Conservation (phyloP, 2,329 filamentous ascomycete species). For the Mollisia scopiformis region DNA sequence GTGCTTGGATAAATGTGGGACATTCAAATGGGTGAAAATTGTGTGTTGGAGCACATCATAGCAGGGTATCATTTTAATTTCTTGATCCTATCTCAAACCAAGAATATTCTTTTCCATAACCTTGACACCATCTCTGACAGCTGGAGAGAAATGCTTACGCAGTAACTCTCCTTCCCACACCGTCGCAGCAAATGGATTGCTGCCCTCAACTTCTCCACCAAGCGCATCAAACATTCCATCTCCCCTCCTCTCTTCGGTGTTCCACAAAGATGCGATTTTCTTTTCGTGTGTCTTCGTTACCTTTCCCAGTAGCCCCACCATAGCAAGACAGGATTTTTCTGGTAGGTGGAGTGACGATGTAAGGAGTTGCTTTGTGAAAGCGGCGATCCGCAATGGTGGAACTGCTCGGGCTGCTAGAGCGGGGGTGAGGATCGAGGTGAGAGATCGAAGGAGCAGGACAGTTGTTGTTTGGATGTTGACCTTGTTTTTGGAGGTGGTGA, state of each 20-base stretch:
- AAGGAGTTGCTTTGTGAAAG: conserved; percentile 91
- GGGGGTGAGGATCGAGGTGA: conserved; percentile 81
- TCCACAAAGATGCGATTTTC: conserved; percentile 86
- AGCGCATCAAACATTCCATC: conserved; percentile 84
- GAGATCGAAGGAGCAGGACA: conserved; percentile 84
- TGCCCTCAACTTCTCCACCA: conserved; percentile 75
- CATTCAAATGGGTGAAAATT: too few species aligned
- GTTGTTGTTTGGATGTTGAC: conserved; percentile 96
- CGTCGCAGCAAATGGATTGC: conserved; percentile 87
- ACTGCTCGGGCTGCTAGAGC: conserved; percentile 72
- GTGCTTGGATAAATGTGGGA: background rate
- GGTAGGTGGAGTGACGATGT: conserved; percentile 82
- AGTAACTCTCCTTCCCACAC: conserved; percentile 94
- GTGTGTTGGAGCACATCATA: too few species aligned
- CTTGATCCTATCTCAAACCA: conserved; percentile 28
- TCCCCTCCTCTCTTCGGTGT: conserved; percentile 90
- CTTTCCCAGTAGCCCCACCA: conserved; percentile 76
- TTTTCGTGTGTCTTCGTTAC: conserved; percentile 80
- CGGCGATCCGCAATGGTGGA: conserved; percentile 83
- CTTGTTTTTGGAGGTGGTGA: conserved; percentile 60
- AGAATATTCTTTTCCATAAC: conserved; percentile 64
- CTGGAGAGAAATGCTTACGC: conserved; percentile 82
- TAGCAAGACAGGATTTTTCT: conserved; percentile 83
- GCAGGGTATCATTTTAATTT: background rate
- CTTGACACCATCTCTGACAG: conserved; percentile 76